Evolutionary conservation across 306 rosid species (phyloP), one percentile per base, ranked within the genome.

Genomic region (Cyclanthera cordifolia): DNA sequence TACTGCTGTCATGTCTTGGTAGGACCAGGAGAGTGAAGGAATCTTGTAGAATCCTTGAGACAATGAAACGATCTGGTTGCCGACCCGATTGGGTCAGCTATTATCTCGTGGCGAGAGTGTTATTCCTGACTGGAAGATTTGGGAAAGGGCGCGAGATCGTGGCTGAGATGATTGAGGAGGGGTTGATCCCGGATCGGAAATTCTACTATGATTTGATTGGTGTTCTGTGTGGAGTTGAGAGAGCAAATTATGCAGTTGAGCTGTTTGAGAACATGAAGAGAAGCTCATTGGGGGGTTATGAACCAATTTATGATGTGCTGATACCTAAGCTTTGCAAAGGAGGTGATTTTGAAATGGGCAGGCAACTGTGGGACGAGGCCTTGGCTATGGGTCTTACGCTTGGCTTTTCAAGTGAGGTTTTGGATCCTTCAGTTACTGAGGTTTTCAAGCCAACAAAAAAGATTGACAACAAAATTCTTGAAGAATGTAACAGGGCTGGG

Each of bases 171-270:
- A 85, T 83, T 25, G 83, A 43, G 21, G 69, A 73, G 24, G 91
- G 96, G 60, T 58, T 88, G 78, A 73, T 73, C 32, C 88, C 91
- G 4, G 82, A 83, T 72, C 64, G 70, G 20, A 88, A 85, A 79
- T 88, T 91, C 61, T 91, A 88, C 78, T 86, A 84, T 49, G 85
- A 85, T 76, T 88, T 91, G 89, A 84, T 91, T 43, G 91, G 91
- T n/a, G 73, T 88, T 77, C 82, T 91, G 8, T 85, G 89, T 56
- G 90, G 91, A 71, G 89, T 75, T 73, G 94, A 88, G 77, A 85
- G 91, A 70, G 85, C 77, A 17, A 73, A 85, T 72, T 83, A 80
- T 70, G 97, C 95, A 52, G 79, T 91, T 34, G 97, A 85, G 51
- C 72, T 91, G 57, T 86, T 91, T 73, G 88, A 85, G 76, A 75